These are phyloP conservation scores for Blastobotrys malaysiensis DNA, from an alignment of 1,139 yeast species.

Conservation along the genomic window DNA sequence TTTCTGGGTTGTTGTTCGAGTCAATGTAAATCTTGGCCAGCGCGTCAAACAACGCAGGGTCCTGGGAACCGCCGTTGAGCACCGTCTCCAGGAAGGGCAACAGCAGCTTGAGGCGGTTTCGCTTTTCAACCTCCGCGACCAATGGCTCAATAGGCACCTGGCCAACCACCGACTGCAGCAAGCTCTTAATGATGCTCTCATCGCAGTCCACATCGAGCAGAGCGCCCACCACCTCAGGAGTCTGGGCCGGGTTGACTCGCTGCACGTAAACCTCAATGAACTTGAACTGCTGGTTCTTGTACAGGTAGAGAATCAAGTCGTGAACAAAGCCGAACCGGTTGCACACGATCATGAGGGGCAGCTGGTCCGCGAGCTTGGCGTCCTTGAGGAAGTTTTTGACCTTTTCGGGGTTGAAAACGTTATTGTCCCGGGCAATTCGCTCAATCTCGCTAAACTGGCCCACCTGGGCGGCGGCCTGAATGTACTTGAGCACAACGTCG, in stretches of 20 bases:
- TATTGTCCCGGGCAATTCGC: slow-evolving; percentile 90
- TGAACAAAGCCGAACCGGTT: slow-evolving; percentile 90
- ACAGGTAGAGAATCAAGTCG: slow-evolving; percentile 85
- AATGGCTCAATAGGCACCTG: slow-evolving; percentile 89
- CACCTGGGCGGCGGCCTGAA: slow-evolving; percentile 86
- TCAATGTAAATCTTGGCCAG: slow-evolving; percentile 97
- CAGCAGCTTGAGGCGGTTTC: slow-evolving; percentile 86
- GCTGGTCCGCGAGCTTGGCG: slow-evolving; percentile 87
- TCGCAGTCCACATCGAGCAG: slow-evolving; percentile 96
- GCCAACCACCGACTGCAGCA: slow-evolving; percentile 82
- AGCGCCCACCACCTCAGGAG: slow-evolving; percentile 96
- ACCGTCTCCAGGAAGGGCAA: slow-evolving; percentile 92
- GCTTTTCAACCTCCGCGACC: slow-evolving; percentile 91
- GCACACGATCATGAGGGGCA: slow-evolving; percentile 94
- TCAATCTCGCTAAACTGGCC: slow-evolving; percentile 93
- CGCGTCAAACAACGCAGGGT: slow-evolving; percentile 88
- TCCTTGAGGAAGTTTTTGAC: slow-evolving; percentile 96
- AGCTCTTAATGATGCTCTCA: slow-evolving; percentile 74
- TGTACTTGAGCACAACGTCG: slow-evolving; percentile 92
- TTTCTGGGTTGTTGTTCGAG: slow-evolving; percentile 95
- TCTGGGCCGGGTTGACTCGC: slow-evolving; percentile 90
- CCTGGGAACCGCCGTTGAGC: slow-evolving; percentile 80
- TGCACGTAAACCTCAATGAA: slow-evolving; percentile 97
- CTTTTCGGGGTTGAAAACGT: slow-evolving; percentile 92
- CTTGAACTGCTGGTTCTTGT: slow-evolving; percentile 92